Evolutionary conservation across 129 eudicot species (phyloP).

Genomic region (Kitagawia praeruptora): DNA sequence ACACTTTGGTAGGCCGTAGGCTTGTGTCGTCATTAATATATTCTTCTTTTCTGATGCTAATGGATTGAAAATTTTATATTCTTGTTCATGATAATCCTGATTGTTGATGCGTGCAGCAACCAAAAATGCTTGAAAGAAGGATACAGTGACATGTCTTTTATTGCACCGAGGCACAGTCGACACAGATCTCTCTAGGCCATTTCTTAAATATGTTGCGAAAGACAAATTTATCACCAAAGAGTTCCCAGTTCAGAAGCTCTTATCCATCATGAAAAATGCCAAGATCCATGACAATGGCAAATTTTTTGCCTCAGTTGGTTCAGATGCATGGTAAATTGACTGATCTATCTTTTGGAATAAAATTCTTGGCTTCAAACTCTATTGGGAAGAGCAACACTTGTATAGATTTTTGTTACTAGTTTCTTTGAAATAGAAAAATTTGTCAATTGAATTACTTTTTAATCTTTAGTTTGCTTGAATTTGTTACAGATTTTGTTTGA

Average conservation of each 20-base stretch:
- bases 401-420: too few relatives aligned
- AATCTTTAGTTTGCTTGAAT: not conserved
- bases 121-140: slow-evolving; percentile 74
- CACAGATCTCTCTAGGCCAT: slow-evolving; percentile 82
- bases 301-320: too few relatives aligned
- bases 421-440: too few relatives aligned
- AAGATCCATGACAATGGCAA: too few relatives aligned
- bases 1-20: not conserved
- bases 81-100: not conserved
- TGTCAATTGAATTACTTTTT: too few relatives aligned
- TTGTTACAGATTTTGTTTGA: not conserved
- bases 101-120: slow-evolving; percentile 44
- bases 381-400: not conserved
- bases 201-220: slow-evolving; percentile 74
- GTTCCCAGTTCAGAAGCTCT: slow-evolving; percentile 48
- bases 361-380: not conserved
- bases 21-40: too few relatives aligned
- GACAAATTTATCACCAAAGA: slow-evolving; percentile 67
- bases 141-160: slow-evolving; percentile 64
- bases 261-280: too few relatives aligned
- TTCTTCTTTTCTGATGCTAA: too few relatives aligned
- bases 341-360: not conserved
- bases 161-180: slow-evolving; percentile 96
- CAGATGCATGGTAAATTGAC: too few relatives aligned
- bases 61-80: too few relatives aligned